A percentile compares a stretch with the other conserved stretches of the same genome.
phyloP scores from a whole-genome alignment of 768 basidiomycete genomes.

The Lactifluus volemus region DNA sequence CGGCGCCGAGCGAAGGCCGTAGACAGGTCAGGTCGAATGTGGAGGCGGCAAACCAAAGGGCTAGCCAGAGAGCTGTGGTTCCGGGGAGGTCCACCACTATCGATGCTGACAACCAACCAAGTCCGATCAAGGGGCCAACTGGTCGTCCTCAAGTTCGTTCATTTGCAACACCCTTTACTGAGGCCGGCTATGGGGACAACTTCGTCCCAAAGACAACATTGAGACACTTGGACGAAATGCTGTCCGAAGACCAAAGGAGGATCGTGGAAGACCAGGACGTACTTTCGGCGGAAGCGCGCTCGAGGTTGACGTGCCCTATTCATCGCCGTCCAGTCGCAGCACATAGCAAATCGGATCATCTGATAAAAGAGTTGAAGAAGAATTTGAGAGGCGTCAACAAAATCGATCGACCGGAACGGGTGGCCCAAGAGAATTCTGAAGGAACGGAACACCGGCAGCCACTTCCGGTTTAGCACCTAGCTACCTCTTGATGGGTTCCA shows the following conservation, averaged over 20 bases:
- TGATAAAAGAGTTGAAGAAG: neutral
- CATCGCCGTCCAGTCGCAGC: neutral
- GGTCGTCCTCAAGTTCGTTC: neutral
- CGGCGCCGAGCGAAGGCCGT: neutral
- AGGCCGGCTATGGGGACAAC: neutral
- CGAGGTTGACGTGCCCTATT: neutral
- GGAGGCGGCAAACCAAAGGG: neutral
- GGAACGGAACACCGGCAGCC: neutral
- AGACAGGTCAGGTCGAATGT: neutral
- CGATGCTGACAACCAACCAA: neutral
- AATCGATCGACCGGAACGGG: neutral
- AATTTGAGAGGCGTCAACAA: neutral
- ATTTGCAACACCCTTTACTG: neutral
- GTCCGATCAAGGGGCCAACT: neutral
- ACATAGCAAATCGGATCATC: neutral
- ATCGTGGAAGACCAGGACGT: neutral
- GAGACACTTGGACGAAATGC: constrained; percentile 1
- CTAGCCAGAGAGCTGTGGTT: neutral
- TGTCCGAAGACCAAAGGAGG: constrained; percentile 1
- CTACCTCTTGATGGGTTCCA: too few relatives aligned
- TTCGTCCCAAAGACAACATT: neutral
- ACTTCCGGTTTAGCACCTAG: too few relatives aligned
- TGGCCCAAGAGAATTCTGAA: neutral
- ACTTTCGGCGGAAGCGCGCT: neutral
- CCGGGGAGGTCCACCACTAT: neutral